Evolutionary conservation across 208 protist genomes (phyloP).

Genomic region (Crithidia bombi): DNA sequence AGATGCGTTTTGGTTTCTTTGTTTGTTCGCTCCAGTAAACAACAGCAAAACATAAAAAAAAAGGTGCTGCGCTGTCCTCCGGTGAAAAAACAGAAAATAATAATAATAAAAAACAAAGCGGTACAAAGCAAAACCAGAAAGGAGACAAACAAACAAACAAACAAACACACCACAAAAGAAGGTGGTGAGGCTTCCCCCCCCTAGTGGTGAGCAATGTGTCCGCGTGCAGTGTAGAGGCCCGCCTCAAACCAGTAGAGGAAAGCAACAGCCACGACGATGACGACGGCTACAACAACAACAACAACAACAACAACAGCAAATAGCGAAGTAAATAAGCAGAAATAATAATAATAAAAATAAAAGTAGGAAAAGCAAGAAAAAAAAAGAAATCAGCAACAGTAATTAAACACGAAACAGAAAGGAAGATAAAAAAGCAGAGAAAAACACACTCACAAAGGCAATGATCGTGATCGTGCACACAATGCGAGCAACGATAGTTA

Average conservation of each 20-base stretch:
- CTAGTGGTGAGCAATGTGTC: too few species aligned
- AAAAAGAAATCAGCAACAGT: neutral
- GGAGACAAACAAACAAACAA: neutral
- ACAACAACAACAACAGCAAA: constrained; percentile 13
- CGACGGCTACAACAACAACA: constrained; percentile 17
- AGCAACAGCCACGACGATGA: neutral
- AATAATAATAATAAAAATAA: constrained; percentile 2
- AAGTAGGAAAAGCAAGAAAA: neutral
- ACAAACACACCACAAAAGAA: neutral
- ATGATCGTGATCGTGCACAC: too few species aligned
- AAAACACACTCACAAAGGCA: too few species aligned
- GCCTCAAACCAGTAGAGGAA: neutral
- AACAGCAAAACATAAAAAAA: neutral
- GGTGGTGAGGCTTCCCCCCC: too few species aligned
- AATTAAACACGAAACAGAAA: neutral
- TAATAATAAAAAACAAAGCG: constrained; percentile 2
- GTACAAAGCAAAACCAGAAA: neutral
- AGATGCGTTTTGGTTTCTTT: too few species aligned
- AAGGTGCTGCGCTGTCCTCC: too few species aligned
- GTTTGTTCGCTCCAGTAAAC: too few species aligned
- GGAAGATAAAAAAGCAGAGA: neutral
- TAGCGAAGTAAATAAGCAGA: neutral
- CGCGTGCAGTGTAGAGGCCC: too few species aligned
- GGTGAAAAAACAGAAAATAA: neutral
- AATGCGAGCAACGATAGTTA: too few species aligned